These are phyloP conservation scores for Mortierella sp. DNA, from an alignment of 371 early-diverging fungal genomes.

Conservation along the genomic window DNA sequence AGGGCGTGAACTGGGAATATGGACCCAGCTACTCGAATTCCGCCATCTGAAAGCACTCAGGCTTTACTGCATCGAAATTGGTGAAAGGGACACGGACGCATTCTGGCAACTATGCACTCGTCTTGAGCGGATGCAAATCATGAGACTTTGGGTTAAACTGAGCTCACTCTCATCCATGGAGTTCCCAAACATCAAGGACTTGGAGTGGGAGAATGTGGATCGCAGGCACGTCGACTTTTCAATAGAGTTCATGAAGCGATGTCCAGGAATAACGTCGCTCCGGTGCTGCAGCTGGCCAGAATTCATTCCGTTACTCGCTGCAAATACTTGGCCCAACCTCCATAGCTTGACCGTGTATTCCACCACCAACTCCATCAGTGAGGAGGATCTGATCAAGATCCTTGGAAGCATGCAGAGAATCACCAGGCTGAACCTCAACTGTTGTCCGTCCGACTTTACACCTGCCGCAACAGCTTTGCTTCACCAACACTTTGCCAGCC, in stretches of 20 bases:
- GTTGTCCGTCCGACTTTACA: no score
- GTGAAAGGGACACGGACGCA: background rate
- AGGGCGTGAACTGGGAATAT: background rate
- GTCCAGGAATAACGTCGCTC: background rate
- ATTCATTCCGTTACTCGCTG: background rate
- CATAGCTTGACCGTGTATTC: background rate
- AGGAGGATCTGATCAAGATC: background rate
- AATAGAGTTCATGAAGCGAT: background rate
- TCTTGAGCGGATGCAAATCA: background rate
- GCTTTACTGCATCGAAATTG: background rate
- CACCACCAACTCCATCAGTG: background rate
- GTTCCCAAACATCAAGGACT: background rate
- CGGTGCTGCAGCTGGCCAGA: background rate
- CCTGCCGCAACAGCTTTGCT: no score
- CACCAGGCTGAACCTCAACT: background rate
- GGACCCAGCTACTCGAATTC: background rate
- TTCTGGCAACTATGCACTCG: background rate
- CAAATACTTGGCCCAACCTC: background rate
- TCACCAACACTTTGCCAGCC: no score
- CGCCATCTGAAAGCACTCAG: background rate
- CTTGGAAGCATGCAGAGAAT: background rate
- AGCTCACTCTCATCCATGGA: background rate
- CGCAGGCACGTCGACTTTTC: background rate
- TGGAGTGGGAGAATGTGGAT: background rate
- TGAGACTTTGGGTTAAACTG: background rate